Percentiles rank a stretch among this genome's conserved stretches.
These are phyloP conservation scores for Microstegium vimineum DNA, from an alignment of 176 grass and related monocot species.

Conservation along the genomic window DNA sequence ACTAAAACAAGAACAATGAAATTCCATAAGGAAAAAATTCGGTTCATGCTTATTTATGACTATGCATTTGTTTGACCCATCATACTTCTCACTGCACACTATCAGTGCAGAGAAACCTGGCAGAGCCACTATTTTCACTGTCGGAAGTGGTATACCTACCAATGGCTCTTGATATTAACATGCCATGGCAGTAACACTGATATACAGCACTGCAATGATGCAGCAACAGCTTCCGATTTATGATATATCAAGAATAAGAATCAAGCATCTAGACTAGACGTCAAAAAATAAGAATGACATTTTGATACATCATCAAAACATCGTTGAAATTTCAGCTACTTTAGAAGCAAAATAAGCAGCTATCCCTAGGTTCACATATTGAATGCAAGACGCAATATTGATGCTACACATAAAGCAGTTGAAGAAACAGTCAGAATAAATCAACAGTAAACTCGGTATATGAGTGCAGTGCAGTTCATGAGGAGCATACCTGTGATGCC, in stretches of 20 bases:
- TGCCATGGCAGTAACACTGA: constrained; percentile 67
- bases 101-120: constrained; percentile 97
- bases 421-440: not conserved
- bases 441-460: not conserved
- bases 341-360: not conserved
- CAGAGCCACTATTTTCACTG: constrained; percentile 51
- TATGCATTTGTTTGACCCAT: constrained; percentile 49
- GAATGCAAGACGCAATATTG: not conserved
- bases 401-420: not conserved
- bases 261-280: not conserved
- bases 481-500: constrained; percentile 52
- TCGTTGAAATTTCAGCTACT: not conserved
- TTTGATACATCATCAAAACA: not conserved
- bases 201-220: constrained; percentile 16
- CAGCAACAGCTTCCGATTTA: constrained; percentile 54
- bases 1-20: constrained; percentile 1
- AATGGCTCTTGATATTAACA: constrained; percentile 70
- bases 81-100: constrained; percentile 97
- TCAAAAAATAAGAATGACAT: not conserved
- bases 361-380: not conserved
- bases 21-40: constrained; percentile 7
- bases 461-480: not conserved
- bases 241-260: not conserved
- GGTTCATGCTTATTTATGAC: not conserved
- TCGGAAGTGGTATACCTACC: constrained; percentile 62